Percentiles rank a stretch among this genome's conserved stretches.
These are phyloP conservation scores for Bifiguratus adelaidae DNA, from an alignment of 192 early-diverging fungal species.

Conservation along the genomic window DNA sequence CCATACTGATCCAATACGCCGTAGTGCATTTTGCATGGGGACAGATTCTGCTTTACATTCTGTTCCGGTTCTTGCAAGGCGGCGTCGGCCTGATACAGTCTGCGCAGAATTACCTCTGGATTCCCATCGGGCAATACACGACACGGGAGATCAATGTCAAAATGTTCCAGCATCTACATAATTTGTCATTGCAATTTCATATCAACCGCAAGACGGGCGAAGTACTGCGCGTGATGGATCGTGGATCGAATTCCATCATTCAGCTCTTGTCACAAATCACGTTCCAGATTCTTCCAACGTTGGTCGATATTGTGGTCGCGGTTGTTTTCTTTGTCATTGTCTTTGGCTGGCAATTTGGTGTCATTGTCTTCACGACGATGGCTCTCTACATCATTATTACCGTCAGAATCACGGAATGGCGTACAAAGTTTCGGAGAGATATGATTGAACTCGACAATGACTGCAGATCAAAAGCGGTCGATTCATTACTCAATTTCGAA, in stretches of 20 bases:
- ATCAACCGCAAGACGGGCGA: constrained; percentile 93
- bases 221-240: constrained; percentile 83
- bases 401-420: constrained; percentile 80
- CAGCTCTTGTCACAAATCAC: constrained; percentile 70
- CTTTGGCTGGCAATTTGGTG: constrained; percentile 66
- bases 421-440: constrained; percentile 65
- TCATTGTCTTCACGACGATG: constrained; percentile 88
- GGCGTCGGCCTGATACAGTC: constrained; percentile 62
- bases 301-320: constrained; percentile 82
- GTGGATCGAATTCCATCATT: constrained; percentile 62
- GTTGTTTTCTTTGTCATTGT: constrained; percentile 53
- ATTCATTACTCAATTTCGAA: constrained; percentile 96
- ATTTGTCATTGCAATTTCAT: constrained; percentile 83
- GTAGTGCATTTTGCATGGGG: constrained; percentile 32
- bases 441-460: constrained; percentile 84
- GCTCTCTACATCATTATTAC: constrained; percentile 73
- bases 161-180: constrained; percentile 87
- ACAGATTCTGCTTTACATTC: constrained; percentile 47
- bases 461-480: constrained; percentile 75
- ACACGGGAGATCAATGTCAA: constrained; percentile 83
- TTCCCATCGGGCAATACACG: constrained; percentile 88
- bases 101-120: constrained; percentile 81
- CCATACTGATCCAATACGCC: no score
- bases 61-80: constrained; percentile 67
- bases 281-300: constrained; percentile 85